A percentile compares a stretch with the other conserved stretches of the same genome.
phyloP scores from a whole-genome alignment of 73 alveolate genomes.

The Stentor roeselii region DNA sequence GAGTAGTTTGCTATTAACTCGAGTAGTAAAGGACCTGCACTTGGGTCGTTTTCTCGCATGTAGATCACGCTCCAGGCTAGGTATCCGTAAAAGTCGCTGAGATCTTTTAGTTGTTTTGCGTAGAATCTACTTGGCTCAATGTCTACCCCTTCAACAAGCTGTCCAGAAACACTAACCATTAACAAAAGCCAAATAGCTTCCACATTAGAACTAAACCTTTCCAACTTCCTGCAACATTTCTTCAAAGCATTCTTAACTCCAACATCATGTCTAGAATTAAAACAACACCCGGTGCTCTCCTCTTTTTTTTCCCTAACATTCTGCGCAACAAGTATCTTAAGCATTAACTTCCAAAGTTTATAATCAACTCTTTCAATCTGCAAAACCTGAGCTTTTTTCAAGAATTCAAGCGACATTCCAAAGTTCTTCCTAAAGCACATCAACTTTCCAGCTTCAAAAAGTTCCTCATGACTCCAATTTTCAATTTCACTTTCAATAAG shows the following conservation, averaged over 20 bases:
- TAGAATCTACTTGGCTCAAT: slow-evolving; percentile 33
- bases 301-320: background rate
- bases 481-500: background rate
- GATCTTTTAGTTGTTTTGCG: slow-evolving; percentile 42
- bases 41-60: slow-evolving; percentile 8
- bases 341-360: background rate
- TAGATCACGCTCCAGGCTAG: slow-evolving; percentile 59
- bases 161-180: background rate
- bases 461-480: background rate
- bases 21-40: slow-evolving; percentile 34
- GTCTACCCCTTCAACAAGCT: background rate
- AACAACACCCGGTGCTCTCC: background rate
- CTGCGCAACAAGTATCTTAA: background rate
- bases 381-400: background rate
- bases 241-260: background rate
- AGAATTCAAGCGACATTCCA: background rate
- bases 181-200: background rate
- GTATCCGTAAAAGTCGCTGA: slow-evolving; percentile 45
- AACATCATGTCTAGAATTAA: background rate
- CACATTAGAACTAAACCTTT: background rate
- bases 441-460: background rate
- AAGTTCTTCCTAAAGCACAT: background rate
- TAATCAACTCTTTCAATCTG: background rate
- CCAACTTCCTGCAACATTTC: background rate
- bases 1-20: slow-evolving; percentile 38